These are phyloP conservation scores for Podila horticola DNA, from an alignment of 192 early-diverging fungal species.

Conservation along the genomic window DNA sequence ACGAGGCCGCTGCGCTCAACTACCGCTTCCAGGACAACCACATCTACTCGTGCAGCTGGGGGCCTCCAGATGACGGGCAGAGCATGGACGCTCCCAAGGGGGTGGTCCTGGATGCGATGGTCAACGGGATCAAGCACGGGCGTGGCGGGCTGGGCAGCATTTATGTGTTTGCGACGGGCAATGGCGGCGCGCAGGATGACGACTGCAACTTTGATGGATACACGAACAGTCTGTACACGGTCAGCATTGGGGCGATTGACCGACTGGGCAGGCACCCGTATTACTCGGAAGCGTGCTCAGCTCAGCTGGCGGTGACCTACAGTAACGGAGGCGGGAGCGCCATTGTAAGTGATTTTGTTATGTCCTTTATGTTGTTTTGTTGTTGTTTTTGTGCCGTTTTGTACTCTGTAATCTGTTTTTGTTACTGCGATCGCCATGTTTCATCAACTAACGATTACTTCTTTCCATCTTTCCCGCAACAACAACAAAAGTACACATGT, in stretches of 20 bases:
- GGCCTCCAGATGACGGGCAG: conserved; percentile 89
- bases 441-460: background rate
- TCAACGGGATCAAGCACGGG: conserved; percentile 89
- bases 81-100: conserved; percentile 87
- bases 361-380: background rate
- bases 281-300: conserved; percentile 91
- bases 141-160: conserved; percentile 86
- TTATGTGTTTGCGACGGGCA: conserved; percentile 95
- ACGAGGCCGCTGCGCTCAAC: conserved; percentile 92
- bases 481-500: conserved; percentile 75
- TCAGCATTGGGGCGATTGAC: conserved; percentile 92
- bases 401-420: too few relatives aligned
- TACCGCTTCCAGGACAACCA: conserved; percentile 89
- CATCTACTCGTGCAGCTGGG: conserved; percentile 98
- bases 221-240: conserved; percentile 95
- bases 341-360: conserved; percentile 68
- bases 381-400: conserved; percentile 2
- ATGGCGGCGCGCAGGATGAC: conserved; percentile 81
- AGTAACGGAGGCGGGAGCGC: conserved; percentile 79
- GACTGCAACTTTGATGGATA: conserved; percentile 98
- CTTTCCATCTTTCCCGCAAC: too few relatives aligned
- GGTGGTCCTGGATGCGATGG: conserved; percentile 84
- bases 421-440: background rate
- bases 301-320: conserved; percentile 92
- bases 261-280: conserved; percentile 76